A percentile compares a stretch with the other conserved stretches of the same genome.
These are phyloP conservation scores for Leptographium galeiforme DNA, from an alignment of 2,329 filamentous ascomycete species.

Conservation along the genomic window DNA sequence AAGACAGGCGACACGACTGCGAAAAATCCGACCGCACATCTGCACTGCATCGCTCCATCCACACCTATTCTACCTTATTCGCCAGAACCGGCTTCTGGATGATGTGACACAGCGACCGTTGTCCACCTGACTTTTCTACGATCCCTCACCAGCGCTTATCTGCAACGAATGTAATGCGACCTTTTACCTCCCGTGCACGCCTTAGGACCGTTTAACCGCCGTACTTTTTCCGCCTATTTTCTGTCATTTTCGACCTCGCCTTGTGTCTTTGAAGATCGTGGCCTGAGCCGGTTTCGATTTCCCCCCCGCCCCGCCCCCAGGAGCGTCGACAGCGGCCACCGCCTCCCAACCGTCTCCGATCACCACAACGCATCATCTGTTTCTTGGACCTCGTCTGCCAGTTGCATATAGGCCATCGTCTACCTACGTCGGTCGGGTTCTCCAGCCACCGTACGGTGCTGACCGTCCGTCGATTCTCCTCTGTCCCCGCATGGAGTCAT, in stretches of 20 bases:
- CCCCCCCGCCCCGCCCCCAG: background rate
- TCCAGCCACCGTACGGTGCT: background rate
- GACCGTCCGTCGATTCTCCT: no score
- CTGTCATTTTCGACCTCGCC: background rate
- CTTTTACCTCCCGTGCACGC: background rate
- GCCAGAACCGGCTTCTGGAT: background rate
- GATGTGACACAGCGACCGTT: background rate
- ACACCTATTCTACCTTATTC: background rate
- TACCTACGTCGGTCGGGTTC: background rate
- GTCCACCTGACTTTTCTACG: background rate
- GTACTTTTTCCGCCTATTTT: no score
- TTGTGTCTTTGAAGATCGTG: background rate
- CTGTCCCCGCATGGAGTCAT: slow-evolving; percentile 32
- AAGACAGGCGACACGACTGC: slow-evolving; percentile 2
- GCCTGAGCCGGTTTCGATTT: background rate
- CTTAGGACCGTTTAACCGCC: background rate
- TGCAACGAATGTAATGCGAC: background rate
- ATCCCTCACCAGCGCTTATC: background rate
- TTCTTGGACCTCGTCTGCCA: background rate
- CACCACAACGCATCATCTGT: no score
- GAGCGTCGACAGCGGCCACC: background rate
- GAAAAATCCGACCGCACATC: background rate
- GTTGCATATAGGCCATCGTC: background rate
- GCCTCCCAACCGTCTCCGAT: background rate
- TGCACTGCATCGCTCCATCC: background rate